Evolutionary conservation across 2,329 filamentous ascomycete genomes (phyloP).

Genomic region (Magnaporthiopsis rhizophila): DNA sequence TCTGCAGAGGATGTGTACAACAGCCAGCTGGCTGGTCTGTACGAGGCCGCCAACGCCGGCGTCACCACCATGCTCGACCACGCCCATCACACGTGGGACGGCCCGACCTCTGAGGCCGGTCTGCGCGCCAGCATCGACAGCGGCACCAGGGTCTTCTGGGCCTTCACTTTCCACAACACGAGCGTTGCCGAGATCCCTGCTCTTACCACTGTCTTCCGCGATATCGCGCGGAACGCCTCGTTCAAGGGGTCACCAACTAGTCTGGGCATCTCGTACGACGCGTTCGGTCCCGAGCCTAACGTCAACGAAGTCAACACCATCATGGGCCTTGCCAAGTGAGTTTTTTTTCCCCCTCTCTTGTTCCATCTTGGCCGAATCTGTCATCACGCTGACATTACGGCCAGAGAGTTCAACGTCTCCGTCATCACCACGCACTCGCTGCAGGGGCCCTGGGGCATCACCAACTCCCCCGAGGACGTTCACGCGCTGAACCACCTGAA

Average conservation of each 20-base stretch:
- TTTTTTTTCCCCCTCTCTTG: background rate
- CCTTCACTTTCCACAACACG: constrained; percentile 31
- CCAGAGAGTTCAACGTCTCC: constrained; percentile 28
- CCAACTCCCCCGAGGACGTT: constrained; percentile 31
- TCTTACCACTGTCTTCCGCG: constrained; percentile 30
- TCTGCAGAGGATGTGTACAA: constrained; percentile 37
- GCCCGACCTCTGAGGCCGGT: constrained; percentile 33
- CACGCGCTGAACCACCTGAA: constrained; percentile 31
- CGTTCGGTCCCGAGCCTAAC: constrained; percentile 21
- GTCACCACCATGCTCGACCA: constrained; percentile 46
- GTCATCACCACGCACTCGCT: constrained; percentile 39
- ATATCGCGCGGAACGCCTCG: constrained; percentile 22
- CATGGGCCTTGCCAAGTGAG: constrained; percentile 24
- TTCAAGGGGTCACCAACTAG: constrained; percentile 23
- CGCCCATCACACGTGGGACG: constrained; percentile 39
- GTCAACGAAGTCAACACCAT: constrained; percentile 22
- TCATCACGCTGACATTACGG: background rate
- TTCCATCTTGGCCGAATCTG: background rate
- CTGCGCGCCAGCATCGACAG: constrained; percentile 39
- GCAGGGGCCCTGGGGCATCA: constrained; percentile 28
- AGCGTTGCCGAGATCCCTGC: constrained; percentile 24
- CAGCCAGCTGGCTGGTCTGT: constrained; percentile 36
- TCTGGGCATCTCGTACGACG: constrained; percentile 34
- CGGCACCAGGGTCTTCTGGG: constrained; percentile 39
- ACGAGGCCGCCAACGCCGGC: constrained; percentile 43